Evolutionary conservation across 495 filamentous ascomycete genomes (phyloP), one percentile per base, ranked within the genome.

Genomic region (Neurospora sp.): DNA sequence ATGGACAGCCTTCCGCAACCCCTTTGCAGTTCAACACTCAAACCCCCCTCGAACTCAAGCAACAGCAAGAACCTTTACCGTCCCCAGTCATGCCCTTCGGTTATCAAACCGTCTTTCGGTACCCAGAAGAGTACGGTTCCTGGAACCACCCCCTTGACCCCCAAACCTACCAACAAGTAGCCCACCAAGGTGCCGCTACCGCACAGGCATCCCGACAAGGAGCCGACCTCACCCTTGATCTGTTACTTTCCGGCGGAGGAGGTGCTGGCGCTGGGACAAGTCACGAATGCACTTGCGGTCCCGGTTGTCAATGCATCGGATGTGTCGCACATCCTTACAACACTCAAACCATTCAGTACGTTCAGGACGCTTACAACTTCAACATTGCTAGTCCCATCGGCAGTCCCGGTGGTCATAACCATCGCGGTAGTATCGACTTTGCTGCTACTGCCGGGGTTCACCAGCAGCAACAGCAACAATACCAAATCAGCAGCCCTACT

Each of bases 241-340:
- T 39, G 18, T 31, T 46, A 39, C 10, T 37, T 14, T 39, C 59
- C 12, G 70, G 35, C 8, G 75, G 40, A 7, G 73, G 74, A 12
- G 72, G 75, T 7, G 42, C 48, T 14, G 74, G 76, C 53, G 71
- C 39, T 31, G 80, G 79, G 44, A 78, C 78, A 9, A 80, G 78
- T 39, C 84, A 91, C 73, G 80, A 88, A 69, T 90, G 92, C 80
- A 77, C 81, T 75, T 90, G 93, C 78, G 88, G 93, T 73, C 83
- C 90, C 69, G 83, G 83, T 1, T 94, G 92, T 75, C 82, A 90
- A 72, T 94, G 92, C 75, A 76, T 92, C 35, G 90, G 88, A 27
- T 94, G 92, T 76, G 80, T 87, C 31, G 84, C 86, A 44, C 92
- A 94, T 77, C 92, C 91, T 5, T 93, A 88, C 78, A 94, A 94